Percentiles rank a stretch among this genome's conserved stretches.
Evolutionary conservation across 2,329 filamentous ascomycete species (phyloP).

Genomic region (Aspergillus hortae): DNA sequence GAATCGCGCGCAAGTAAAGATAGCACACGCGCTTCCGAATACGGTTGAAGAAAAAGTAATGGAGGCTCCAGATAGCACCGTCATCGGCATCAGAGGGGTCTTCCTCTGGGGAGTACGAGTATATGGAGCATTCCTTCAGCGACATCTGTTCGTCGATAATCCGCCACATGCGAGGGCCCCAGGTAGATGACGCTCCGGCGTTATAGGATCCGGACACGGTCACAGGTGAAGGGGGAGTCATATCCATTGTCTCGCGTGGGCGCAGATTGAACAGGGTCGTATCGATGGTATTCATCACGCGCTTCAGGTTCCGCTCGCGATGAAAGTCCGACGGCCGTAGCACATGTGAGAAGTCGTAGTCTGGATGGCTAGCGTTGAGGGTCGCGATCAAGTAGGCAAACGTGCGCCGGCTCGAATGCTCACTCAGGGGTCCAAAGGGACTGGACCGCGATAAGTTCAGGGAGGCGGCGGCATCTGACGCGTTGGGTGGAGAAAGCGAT

Average conservation of each 20-base stretch:
- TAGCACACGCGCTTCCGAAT: slow-evolving; percentile 89
- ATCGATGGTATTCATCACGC: slow-evolving; percentile 83
- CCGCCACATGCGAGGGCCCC: slow-evolving; percentile 89
- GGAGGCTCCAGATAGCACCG: slow-evolving; percentile 87
- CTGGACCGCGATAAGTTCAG: slow-evolving; percentile 80
- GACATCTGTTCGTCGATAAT: slow-evolving; percentile 93
- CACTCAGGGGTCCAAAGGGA: slow-evolving; percentile 85
- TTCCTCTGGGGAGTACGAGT: slow-evolving; percentile 83
- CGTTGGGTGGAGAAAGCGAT: slow-evolving; percentile 79
- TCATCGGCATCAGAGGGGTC: slow-evolving; percentile 93
- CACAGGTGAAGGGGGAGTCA: slow-evolving; percentile 39
- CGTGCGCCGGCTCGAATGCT: slow-evolving; percentile 82
- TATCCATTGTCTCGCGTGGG: slow-evolving; percentile 51
- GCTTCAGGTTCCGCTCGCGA: slow-evolving; percentile 72
- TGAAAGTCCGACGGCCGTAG: slow-evolving; percentile 86
- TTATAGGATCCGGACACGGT: slow-evolving; percentile 47
- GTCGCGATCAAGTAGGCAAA: slow-evolving; percentile 97
- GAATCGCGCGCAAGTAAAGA: slow-evolving; percentile 82
- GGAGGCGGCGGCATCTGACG: slow-evolving; percentile 61
- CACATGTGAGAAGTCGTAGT: slow-evolving; percentile 96
- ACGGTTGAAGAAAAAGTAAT: slow-evolving; percentile 98
- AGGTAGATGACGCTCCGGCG: slow-evolving; percentile 57
- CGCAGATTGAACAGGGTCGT: slow-evolving; percentile 83
- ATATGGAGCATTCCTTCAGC: slow-evolving; percentile 81
- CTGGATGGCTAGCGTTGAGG: slow-evolving; percentile 88